Evolutionary conservation across 140 eudicot genomes (phyloP), one percentile per base, ranked within the genome.

Genomic region (Erigeron philadelphicus): DNA sequence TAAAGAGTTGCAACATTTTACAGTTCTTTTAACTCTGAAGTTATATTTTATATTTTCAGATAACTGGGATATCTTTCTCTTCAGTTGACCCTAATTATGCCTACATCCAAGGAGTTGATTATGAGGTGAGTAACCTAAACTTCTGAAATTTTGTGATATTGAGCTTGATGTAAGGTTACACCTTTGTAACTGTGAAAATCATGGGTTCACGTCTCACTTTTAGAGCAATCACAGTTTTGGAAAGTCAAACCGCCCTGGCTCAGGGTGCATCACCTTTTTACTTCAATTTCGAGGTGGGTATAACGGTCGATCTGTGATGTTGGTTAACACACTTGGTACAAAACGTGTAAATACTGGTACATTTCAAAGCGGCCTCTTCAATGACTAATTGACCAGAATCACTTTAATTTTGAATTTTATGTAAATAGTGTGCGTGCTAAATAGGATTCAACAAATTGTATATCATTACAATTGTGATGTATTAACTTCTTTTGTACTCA

Each of bases 91-190:
- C 88, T 63, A 59, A 83, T 75, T 90, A 85, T 67, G 83, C 79
- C 59, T 87, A 85, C 74, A 79, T 85, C 17, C 97, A 90, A 82
- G 97, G 97, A 72, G 83, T 87, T 65, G 97, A 90, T 56, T 90
- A 90, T 70, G 97, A 87, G 97, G 97, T 90, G 38, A 73, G 38
- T 68, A 18, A 47, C 49, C 49, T 60, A n/a, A 68, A 56, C 17
- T 19, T 43, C 21, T 15, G 23, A 58, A 45, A 10, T 11, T 46
- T 43, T 43, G 21, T 70, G 11, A 57, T 75, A 55, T 17, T 55
- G 25, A 35, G 52, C 55, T 54, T 68, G 6, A 52, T 17, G 9
- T 44, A 67, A 44, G 47, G 60, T 71, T 35, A 61, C 31, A 72
- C 62, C 44, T 52, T 62, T 64, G 72, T 73, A 66, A 55, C 16